Evolutionary conservation across 495 filamentous ascomycete species (phyloP).

Genomic region (Coniosporium apollinis): DNA sequence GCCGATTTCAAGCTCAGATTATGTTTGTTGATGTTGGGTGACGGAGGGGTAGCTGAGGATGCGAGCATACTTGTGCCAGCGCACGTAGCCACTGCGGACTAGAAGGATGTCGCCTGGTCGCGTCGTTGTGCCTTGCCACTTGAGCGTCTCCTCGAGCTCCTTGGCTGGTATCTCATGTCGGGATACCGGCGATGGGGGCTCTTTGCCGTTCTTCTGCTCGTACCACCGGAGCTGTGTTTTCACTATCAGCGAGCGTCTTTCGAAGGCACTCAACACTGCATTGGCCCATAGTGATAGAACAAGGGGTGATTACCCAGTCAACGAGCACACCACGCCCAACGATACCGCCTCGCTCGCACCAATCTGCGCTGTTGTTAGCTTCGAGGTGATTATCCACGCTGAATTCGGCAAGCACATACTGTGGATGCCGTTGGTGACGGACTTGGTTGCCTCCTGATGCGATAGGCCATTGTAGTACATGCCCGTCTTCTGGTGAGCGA

Average conservation of each 20-base stretch:
- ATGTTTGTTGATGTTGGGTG: too few relatives aligned
- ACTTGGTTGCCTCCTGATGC: constrained; percentile 4
- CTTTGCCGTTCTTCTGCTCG: constrained; percentile 24
- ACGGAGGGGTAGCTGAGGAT: background rate
- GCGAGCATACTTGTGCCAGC: constrained; percentile 19
- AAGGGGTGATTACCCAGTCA: constrained; percentile 32
- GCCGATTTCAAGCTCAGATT: background rate
- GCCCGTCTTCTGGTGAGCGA: constrained; percentile 1
- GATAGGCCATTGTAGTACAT: constrained; percentile 12
- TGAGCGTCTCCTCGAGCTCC: constrained; percentile 25
- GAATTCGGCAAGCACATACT: too few relatives aligned
- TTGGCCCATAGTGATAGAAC: too few relatives aligned
- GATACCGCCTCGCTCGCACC: constrained; percentile 20
- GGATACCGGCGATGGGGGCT: constrained; percentile 23
- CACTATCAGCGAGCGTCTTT: constrained; percentile 37
- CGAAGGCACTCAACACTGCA: too few relatives aligned
- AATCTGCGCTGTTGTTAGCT: constrained; percentile 1
- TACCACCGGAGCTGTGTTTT: constrained; percentile 12
- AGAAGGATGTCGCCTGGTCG: constrained; percentile 39
- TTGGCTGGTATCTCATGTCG: constrained; percentile 26
- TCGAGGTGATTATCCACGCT: too few relatives aligned
- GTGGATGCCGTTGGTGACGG: constrained; percentile 10
- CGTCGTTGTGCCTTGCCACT: constrained; percentile 21
- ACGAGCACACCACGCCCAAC: constrained; percentile 41
- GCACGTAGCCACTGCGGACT: constrained; percentile 33